A percentile compares a stretch with the other conserved stretches of the same genome.
Evolutionary conservation across 352 stramenopile genomes (phyloP).

Genomic region (Pythium sp.): DNA sequence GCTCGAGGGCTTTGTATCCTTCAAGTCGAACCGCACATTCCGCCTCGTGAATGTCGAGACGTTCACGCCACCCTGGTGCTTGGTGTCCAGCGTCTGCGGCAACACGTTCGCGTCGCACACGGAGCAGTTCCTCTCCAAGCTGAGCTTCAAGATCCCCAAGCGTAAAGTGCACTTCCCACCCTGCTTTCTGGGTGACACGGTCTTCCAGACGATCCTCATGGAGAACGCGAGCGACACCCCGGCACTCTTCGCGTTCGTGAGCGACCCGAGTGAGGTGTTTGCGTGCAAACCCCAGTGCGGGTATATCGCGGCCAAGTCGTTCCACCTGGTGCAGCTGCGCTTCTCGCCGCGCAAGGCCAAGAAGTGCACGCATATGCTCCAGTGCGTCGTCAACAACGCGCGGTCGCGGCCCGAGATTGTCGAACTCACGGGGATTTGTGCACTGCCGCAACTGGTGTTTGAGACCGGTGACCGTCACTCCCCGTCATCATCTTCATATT

Average conservation of each 20-base stretch:
- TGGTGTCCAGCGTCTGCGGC: constrained; percentile 68
- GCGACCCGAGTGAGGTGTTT: constrained; percentile 64
- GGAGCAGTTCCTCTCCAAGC: constrained; percentile 89
- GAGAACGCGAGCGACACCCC: constrained; percentile 89
- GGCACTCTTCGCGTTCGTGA: constrained; percentile 78
- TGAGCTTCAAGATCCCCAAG: constrained; percentile 52
- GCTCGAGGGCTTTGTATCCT: constrained; percentile 86
- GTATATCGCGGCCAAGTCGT: constrained; percentile 73
- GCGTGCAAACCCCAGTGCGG: constrained; percentile 64
- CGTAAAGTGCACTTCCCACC: constrained; percentile 80
- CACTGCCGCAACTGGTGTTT: constrained; percentile 50
- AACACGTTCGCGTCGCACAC: constrained; percentile 85
- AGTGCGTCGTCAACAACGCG: constrained; percentile 77
- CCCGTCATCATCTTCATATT: background rate
- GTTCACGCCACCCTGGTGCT: constrained; percentile 89
- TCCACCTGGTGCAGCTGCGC: constrained; percentile 80
- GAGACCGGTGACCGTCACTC: constrained; percentile 21
- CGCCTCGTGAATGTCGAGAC: constrained; percentile 91
- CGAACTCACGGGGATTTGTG: constrained; percentile 56
- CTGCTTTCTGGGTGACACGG: constrained; percentile 84
- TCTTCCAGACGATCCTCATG: constrained; percentile 88
- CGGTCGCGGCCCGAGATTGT: constrained; percentile 41
- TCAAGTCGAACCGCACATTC: constrained; percentile 93
- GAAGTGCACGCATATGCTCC: constrained; percentile 52
- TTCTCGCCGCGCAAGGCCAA: constrained; percentile 52